Conservation (phyloP, 2,329 filamentous ascomycete genomes). For the Epichloe glyceriae region DNA sequence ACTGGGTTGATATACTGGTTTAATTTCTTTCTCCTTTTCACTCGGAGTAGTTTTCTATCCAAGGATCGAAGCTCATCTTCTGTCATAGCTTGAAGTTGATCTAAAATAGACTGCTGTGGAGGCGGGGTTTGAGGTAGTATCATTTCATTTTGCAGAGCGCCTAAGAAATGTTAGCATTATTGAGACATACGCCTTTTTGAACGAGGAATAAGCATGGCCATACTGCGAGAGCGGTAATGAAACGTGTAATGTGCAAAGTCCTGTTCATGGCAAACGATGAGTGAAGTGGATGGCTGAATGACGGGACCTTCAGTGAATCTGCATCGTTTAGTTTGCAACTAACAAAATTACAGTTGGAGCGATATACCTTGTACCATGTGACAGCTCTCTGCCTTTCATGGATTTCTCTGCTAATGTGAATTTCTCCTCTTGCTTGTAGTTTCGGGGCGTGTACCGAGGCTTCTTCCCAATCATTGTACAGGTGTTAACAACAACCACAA, state of each 20-base stretch:
- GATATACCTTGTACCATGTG: slow-evolving; percentile 12
- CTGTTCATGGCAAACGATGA: not conserved
- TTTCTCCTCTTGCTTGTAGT: rapidly evolving
- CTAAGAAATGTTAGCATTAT: slow-evolving; percentile 4
- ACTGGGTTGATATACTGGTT: not conserved
- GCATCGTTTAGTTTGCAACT: not conserved
- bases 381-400: slow-evolving; percentile 15
- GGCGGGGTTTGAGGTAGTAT: slow-evolving; percentile 11
- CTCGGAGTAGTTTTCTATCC: slow-evolving; percentile 9
- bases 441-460: not conserved
- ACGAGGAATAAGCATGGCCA: not conserved
- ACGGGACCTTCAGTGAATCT: not conserved
- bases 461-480: not conserved
- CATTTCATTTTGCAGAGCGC: slow-evolving; percentile 10
- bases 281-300: rapidly evolving
- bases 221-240: slow-evolving; percentile 13
- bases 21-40: slow-evolving; percentile 2
- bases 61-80: slow-evolving; percentile 10
- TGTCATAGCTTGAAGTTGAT: slow-evolving; percentile 7
- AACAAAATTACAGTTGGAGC: not conserved
- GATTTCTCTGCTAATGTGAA: slow-evolving; percentile 12
- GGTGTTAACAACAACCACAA: not conserved
- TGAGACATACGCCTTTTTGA: not conserved
- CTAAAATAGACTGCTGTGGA: not conserved
- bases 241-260: slow-evolving; percentile 7